Evolutionary conservation across 2,329 filamentous ascomycete genomes (phyloP).

Genomic region (Aspergillus texensis): DNA sequence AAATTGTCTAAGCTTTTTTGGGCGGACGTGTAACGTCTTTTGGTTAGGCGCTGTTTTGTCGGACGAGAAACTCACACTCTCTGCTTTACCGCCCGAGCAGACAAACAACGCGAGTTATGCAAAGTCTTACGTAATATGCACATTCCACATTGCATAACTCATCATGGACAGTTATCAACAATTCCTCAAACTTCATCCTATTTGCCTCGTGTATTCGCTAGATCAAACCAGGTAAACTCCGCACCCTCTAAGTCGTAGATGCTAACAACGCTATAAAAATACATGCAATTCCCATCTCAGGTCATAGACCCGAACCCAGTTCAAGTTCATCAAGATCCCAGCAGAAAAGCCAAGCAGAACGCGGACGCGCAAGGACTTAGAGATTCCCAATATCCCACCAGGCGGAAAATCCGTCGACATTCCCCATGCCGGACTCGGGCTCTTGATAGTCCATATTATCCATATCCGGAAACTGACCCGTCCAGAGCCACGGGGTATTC

Average conservation of each 20-base stretch:
- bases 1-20: no score
- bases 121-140: no score
- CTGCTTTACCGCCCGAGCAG: no score
- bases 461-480: conserved; percentile 38
- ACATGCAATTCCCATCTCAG: neutral
- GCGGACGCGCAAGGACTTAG: neutral
- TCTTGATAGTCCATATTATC: conserved; percentile 34
- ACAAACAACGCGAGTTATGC: no score
- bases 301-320: neutral
- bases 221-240: neutral
- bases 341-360: neutral
- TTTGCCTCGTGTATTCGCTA: neutral
- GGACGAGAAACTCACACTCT: no score
- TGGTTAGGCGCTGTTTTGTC: no score
- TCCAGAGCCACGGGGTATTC: conserved; percentile 40
- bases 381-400: conserved; percentile 42
- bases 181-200: neutral
- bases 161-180: neutral
- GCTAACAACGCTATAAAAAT: neutral
- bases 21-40: neutral
- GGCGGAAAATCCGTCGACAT: conserved; percentile 35
- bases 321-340: neutral
- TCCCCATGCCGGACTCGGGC: conserved; percentile 30
- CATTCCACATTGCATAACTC: no score
- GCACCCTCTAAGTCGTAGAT: neutral